Conservation (phyloP, 257 asterid species). For the Apocynum venetum region DNA sequence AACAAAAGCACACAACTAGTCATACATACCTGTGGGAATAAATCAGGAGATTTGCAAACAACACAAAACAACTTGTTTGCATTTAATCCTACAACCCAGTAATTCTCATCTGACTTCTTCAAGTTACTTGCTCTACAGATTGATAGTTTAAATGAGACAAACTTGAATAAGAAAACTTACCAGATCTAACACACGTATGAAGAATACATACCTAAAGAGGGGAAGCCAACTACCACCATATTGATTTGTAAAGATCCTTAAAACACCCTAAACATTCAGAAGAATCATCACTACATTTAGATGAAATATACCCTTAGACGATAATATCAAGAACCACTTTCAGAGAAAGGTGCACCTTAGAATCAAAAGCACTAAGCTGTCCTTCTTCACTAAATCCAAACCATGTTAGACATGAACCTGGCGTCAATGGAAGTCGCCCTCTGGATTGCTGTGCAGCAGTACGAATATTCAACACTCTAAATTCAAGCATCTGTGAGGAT, state of each 20-base stretch:
- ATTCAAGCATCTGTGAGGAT: conserved; percentile 74
- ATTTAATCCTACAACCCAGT: conserved; percentile 87
- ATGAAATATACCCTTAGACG: conserved; percentile 3
- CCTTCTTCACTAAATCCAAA: conserved; percentile 97
- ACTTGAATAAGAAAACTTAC: not conserved
- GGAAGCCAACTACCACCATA: conserved; percentile 94
- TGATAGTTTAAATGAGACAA: conserved; percentile 6
- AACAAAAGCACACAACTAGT: conserved; percentile 15
- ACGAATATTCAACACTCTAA: conserved; percentile 61
- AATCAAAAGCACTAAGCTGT: conserved; percentile 81
- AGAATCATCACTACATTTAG: conserved; percentile 2
- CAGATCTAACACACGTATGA: not conserved
- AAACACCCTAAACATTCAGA: conserved; percentile 58
- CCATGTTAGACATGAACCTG: conserved; percentile 86
- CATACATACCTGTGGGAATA: conserved; percentile 71
- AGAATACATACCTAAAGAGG: conserved; percentile 71
- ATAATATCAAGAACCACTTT: not conserved
- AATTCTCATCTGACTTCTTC: conserved; percentile 68
- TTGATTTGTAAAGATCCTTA: conserved; percentile 76
- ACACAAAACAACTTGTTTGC: conserved; percentile 75
- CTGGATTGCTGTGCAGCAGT: conserved; percentile 47
- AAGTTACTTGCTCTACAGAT: conserved; percentile 56
- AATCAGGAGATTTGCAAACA: conserved; percentile 84
- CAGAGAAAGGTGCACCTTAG: conserved; percentile 56
- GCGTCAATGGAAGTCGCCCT: conserved; percentile 87